Evolutionary conservation across 2,329 filamentous ascomycete genomes (phyloP), one percentile per base, ranked within the genome.

Genomic region (Penicillium vulpinum): DNA sequence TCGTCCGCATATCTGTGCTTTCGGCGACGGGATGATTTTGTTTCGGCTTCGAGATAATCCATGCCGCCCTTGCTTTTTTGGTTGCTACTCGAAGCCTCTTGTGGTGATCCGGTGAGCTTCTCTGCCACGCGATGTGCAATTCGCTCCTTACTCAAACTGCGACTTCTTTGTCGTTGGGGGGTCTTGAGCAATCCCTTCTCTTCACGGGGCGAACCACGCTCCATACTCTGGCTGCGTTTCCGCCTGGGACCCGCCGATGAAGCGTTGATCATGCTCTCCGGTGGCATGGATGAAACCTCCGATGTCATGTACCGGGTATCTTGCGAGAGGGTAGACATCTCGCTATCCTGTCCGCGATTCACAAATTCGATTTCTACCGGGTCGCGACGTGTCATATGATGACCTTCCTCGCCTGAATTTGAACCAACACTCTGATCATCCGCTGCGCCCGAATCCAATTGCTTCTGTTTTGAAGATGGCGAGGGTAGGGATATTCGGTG

Each of bases 291-390:
- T 1, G 93, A 97, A 48, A 97, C 90, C 69, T 97, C 93, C 3
- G 93, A 97, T 49, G 86, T 82, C 47, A 87, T 78, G 71, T 89
- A 92, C 74, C 85, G 70, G 77, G 83, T 67, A 76, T 88, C 81
- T 70, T 83, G 75, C 77, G 85, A 75, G 71, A 79, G 46, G 75
- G 81, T 67, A 80, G 83, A 73, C 76, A 93, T 62, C 82, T 96
- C 76, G 84, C 89, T 80, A 80, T 82, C 60, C 82, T 83, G 73
- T 82, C 87, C 71, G 62, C 81, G 78, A 48, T 85, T 82, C 67
- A 92, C 83, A 61, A 97, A 90, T 73, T 97, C 93, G 59, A 97
- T 90, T 71, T 97, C 92, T 62, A 97, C 87, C 35, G 92, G 92
- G 51, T 89, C 79, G 13, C 80, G 76, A 28, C 78, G 88, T 52